Evolutionary conservation across 306 rosid species (phyloP), one percentile per base, ranked within the genome.

Genomic region (Hylodesmum podocarpum): DNA sequence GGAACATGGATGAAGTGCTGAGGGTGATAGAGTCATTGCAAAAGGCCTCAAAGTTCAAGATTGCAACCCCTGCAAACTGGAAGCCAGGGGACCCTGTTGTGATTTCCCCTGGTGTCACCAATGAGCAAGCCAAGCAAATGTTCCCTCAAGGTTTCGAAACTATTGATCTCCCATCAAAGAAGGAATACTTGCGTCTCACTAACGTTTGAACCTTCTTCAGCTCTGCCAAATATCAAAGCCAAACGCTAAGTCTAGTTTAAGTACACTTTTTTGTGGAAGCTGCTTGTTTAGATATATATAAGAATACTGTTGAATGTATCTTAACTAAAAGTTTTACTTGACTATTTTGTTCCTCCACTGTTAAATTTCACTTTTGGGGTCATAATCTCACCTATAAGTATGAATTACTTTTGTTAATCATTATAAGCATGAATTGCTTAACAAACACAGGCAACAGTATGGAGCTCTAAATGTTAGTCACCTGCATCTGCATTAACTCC

Each of bases 1-100:
- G 97, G 83, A 90, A 89, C 93, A 73, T 92, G 81, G 98, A 95
- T 18, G 98, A 95, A 63, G 96, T 95, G 75, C 1, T 89, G 84
- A 91, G 97, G 85, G 98, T 66, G 44, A 1, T 95, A 54, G 97
- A 92, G 74, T 92, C 97, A 5, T 41, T 95, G 66, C 96, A 86
- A 77, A 89, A 78, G 87, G 90, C 91, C 3, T 68, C 87, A 2
- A 73, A 83, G 65, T 34, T 80, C 76, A 86, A 88, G 83, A 75
- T 95, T 29, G 90, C 97, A 8, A 95, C 97, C 14, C 93, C 94
- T 0, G 93, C 76, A 15, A 89, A 92, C 77, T 95, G 97, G 98
- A 90, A 86, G 29, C 79, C 80, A 0, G 97, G 96, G 31, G 88
- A 89, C 0, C 80, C 83, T 1, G 87, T 84, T 44, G 90, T 95